Percentiles rank a stretch among this genome's conserved stretches.
Evolutionary conservation across 345 rosid species (phyloP).

Genomic region (Ceriops tagal): DNA sequence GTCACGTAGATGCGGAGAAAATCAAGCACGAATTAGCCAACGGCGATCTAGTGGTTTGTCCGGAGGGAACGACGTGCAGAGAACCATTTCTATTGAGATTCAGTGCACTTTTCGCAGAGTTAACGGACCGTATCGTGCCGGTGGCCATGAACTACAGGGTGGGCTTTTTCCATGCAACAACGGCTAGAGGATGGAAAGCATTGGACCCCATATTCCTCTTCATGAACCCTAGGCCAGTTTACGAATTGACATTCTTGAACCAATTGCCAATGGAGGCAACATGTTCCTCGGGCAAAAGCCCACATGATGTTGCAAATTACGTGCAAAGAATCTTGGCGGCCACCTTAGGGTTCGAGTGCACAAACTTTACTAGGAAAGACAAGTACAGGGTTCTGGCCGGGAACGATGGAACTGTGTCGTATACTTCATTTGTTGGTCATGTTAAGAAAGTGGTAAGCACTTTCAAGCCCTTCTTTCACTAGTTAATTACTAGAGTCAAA

Average conservation of each 20-base stretch:
- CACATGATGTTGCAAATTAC: constrained; percentile 85
- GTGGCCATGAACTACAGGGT: constrained; percentile 91
- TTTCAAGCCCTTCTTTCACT: constrained; percentile 54
- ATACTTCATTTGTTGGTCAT: constrained; percentile 47
- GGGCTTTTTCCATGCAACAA: constrained; percentile 95
- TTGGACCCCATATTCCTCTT: constrained; percentile 86
- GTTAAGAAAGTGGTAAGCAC: constrained; percentile 54
- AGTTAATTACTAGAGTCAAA: neutral
- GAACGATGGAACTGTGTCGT: constrained; percentile 75
- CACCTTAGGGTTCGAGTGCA: constrained; percentile 87
- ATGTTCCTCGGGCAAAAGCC: constrained; percentile 85
- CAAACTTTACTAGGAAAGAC: constrained; percentile 84
- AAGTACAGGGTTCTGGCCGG: constrained; percentile 79
- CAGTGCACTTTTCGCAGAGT: constrained; percentile 82
- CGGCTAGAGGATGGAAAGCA: constrained; percentile 89
- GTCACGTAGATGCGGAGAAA: constrained; percentile 59
- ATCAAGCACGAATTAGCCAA: constrained; percentile 52
- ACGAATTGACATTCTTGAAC: constrained; percentile 88
- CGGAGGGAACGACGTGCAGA: constrained; percentile 92
- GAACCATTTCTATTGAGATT: constrained; percentile 83
- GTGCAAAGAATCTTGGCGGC: constrained; percentile 85
- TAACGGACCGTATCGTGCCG: constrained; percentile 77
- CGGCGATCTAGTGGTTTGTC: constrained; percentile 82
- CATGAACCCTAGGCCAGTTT: constrained; percentile 90
- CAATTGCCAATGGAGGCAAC: constrained; percentile 78